Percentiles rank a stretch among this genome's conserved stretches.
These are phyloP conservation scores for Gossypioides kirkii DNA, from an alignment of 345 rosid genomes.

Conservation along the genomic window DNA sequence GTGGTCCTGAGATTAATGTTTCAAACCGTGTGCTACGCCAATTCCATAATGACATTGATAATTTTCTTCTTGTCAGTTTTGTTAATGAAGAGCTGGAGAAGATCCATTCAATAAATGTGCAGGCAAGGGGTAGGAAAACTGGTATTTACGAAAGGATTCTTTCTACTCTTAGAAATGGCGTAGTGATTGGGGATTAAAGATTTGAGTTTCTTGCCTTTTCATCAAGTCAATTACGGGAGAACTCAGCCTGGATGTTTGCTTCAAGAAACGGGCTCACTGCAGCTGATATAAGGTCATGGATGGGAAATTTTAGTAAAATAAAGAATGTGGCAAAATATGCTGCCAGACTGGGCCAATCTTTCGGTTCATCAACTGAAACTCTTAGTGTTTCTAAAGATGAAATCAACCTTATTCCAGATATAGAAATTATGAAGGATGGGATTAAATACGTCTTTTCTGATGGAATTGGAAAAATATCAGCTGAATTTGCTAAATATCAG, in stretches of 20 bases:
- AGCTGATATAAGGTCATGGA: constrained; percentile 39
- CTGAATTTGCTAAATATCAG: too few species aligned
- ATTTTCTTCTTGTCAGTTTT: constrained; percentile 57
- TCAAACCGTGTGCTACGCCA: constrained; percentile 56
- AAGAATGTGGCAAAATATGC: constrained; percentile 66
- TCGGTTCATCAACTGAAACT: constrained; percentile 66
- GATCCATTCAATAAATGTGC: constrained; percentile 35
- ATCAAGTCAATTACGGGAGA: constrained; percentile 62
- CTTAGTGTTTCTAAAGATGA: constrained; percentile 37
- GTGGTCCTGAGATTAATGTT: constrained; percentile 61
- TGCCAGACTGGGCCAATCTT: constrained; percentile 64
- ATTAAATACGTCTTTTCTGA: constrained; percentile 45
- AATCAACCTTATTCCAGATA: constrained; percentile 36
- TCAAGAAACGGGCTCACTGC: constrained; percentile 42
- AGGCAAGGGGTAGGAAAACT: constrained; percentile 31
- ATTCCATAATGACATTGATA: constrained; percentile 28
- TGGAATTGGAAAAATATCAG: constrained; percentile 69
- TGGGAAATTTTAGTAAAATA: constrained; percentile 48
- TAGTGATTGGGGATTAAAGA: constrained; percentile 45
- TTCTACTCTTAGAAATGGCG: constrained; percentile 42
- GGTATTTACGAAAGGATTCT: constrained; percentile 41
- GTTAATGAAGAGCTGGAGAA: constrained; percentile 53
- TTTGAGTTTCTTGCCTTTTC: constrained; percentile 73
- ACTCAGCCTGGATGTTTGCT: constrained; percentile 78
- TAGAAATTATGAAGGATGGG: constrained; percentile 21